Percentiles rank a stretch among this genome's conserved stretches.
Evolutionary conservation across 176 grass and related monocot genomes (phyloP).

Genomic region (Avena eriantha): DNA sequence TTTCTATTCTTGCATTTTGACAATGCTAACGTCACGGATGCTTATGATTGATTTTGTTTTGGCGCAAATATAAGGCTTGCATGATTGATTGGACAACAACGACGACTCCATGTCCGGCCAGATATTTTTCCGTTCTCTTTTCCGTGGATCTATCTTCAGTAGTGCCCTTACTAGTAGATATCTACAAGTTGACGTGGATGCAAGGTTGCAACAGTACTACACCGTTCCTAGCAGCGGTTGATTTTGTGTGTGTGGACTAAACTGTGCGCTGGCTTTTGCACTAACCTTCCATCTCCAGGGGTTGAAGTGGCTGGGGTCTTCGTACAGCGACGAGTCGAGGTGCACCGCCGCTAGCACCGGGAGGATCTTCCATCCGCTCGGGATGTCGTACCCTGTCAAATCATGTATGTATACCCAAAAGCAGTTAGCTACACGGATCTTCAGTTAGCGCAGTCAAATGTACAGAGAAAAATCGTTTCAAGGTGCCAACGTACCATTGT

Average conservation of each 20-base stretch:
- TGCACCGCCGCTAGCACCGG: constrained; percentile 78
- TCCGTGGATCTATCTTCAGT: background rate
- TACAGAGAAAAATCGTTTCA: background rate
- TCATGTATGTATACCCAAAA: background rate
- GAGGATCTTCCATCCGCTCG: constrained; percentile 84
- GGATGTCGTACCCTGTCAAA: constrained; percentile 79
- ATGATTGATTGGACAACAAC: background rate
- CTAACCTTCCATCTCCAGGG: constrained; percentile 94
- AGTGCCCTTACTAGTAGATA: background rate
- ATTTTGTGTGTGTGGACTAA: background rate
- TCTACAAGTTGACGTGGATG: background rate
- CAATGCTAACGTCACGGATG: background rate
- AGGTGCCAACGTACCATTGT: constrained; percentile 67
- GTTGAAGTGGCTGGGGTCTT: constrained; percentile 73
- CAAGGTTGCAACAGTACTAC: background rate
- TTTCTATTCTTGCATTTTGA: background rate
- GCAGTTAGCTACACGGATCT: background rate
- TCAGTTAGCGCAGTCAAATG: background rate
- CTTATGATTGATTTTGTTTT: constrained; percentile 20
- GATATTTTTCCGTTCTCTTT: background rate
- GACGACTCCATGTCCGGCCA: background rate
- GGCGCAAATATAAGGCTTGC: background rate
- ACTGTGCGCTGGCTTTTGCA: background rate
- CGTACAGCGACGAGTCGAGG: constrained; percentile 69
- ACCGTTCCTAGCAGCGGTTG: background rate